Conservation (phyloP, 495 filamentous ascomycete species). For the Penicillium samsonianum region DNA sequence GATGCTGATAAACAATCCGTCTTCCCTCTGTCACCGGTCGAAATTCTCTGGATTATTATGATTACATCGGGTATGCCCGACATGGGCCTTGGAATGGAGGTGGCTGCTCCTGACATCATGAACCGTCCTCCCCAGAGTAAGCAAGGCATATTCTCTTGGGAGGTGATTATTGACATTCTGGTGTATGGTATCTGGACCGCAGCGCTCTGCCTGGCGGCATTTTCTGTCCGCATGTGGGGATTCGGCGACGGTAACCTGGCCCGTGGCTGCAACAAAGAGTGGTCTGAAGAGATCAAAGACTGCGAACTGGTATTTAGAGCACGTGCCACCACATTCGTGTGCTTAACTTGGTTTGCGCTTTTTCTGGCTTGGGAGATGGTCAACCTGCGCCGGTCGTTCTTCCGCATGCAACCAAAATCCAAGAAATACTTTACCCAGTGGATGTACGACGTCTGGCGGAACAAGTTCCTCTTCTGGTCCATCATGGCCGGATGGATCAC, state of each 20-base stretch:
- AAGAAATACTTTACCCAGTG: constrained; percentile 52
- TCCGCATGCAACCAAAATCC: constrained; percentile 57
- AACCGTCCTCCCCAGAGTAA: constrained; percentile 57
- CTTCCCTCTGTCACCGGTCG: constrained; percentile 63
- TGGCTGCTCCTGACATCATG: constrained; percentile 60
- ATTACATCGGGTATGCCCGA: constrained; percentile 63
- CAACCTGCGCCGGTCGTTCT: constrained; percentile 62
- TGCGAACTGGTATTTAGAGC: constrained; percentile 64
- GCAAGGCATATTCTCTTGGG: constrained; percentile 60
- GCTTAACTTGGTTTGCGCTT: constrained; percentile 64
- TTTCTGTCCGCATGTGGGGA: constrained; percentile 57
- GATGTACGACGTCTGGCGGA: constrained; percentile 61
- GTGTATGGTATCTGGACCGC: constrained; percentile 64
- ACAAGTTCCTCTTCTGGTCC: constrained; percentile 68
- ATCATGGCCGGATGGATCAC: constrained; percentile 64
- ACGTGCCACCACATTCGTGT: constrained; percentile 63
- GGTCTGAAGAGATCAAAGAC: constrained; percentile 27
- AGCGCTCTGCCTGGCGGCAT: constrained; percentile 57
- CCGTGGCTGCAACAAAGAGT: constrained; percentile 54
- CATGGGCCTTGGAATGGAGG: constrained; percentile 66
- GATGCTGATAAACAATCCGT: constrained; percentile 56
- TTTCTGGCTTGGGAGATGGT: constrained; percentile 70
- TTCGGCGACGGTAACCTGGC: constrained; percentile 61
- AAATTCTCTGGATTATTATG: constrained; percentile 71
- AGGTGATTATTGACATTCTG: constrained; percentile 60